A percentile compares a stretch with the other conserved stretches of the same genome.
phyloP scores from a whole-genome alignment of 2,329 filamentous ascomycete species.

The Arthroderma uncinatum region DNA sequence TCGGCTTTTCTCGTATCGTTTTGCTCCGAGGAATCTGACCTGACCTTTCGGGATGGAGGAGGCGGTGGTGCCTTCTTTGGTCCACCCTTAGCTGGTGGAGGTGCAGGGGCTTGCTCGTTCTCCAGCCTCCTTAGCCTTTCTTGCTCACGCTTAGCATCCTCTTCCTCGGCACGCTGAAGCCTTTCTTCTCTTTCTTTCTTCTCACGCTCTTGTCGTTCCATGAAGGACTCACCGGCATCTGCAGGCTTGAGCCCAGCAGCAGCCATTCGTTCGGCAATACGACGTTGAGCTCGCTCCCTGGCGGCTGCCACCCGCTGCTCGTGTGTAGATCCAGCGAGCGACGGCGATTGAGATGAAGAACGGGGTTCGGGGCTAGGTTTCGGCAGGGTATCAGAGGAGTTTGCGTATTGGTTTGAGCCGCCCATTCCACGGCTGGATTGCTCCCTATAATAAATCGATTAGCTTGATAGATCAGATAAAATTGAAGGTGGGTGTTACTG shows the following conservation, averaged over 20 bases:
- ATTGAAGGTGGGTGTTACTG: slow-evolving; percentile 19
- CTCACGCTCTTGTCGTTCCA: slow-evolving; percentile 81
- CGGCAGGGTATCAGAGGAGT: slow-evolving; percentile 33
- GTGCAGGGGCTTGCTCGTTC: slow-evolving; percentile 57
- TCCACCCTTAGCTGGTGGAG: slow-evolving; percentile 40
- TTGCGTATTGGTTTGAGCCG: slow-evolving; percentile 42
- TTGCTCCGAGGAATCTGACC: slow-evolving; percentile 45
- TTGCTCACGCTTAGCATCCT: slow-evolving; percentile 77
- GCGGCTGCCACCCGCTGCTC: slow-evolving; percentile 94
- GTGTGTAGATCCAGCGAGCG: slow-evolving; percentile 75
- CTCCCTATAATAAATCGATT: slow-evolving; percentile 8
- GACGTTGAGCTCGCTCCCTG: slow-evolving; percentile 90
- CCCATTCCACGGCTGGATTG: slow-evolving; percentile 1
- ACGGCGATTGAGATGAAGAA: slow-evolving; percentile 50
- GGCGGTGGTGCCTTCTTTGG: slow-evolving; percentile 61
- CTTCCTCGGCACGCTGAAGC: slow-evolving; percentile 79
- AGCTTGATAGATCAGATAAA: neutral
- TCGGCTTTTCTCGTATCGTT: slow-evolving; percentile 46
- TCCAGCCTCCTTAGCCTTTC: slow-evolving; percentile 75
- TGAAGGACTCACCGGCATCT: slow-evolving; percentile 67
- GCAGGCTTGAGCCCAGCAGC: slow-evolving; percentile 79
- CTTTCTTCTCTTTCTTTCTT: slow-evolving; percentile 77
- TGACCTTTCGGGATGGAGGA: slow-evolving; percentile 58
- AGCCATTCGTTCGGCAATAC: slow-evolving; percentile 91
- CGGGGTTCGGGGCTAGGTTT: slow-evolving; percentile 39